A percentile compares a stretch with the other conserved stretches of the same genome.
Conservation (phyloP, 352 stramenopile genomes). For the Phytopythium litorale region DNA sequence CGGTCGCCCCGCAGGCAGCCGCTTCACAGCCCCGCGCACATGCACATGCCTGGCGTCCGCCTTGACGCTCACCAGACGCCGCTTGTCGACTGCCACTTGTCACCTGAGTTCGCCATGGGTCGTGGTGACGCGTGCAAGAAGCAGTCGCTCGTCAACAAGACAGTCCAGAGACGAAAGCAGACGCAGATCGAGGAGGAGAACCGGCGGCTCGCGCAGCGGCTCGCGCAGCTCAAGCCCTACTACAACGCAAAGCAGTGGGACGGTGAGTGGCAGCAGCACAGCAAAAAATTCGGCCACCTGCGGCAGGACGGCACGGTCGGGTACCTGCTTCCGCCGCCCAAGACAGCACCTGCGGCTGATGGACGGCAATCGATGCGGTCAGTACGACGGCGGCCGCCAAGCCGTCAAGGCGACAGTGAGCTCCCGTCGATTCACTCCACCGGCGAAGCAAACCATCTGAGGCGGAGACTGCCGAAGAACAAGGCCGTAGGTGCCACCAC, state of each 20-base stretch:
- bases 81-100: conserved; percentile 73
- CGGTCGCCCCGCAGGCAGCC: conserved; percentile 9
- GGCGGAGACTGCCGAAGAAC: not conserved
- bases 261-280: conserved; percentile 56
- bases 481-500: not conserved
- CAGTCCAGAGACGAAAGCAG: conserved; percentile 46
- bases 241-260: conserved; percentile 80
- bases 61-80: conserved; percentile 63
- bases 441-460: not conserved
- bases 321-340: conserved; percentile 39
- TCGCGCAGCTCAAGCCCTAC: conserved; percentile 52
- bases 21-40: conserved; percentile 41
- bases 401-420: not conserved
- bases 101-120: conserved; percentile 50
- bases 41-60: conserved; percentile 68
- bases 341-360: conserved; percentile 15
- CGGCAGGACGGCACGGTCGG: conserved; percentile 65
- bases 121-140: conserved; percentile 73
- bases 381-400: conserved; percentile 13
- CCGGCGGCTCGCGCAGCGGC: conserved; percentile 42
- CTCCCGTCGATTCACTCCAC: not conserved
- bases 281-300: conserved; percentile 55
- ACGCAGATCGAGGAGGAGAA: conserved; percentile 65
- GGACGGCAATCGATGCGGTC: conserved; percentile 9
- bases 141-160: conserved; percentile 51